Evolutionary conservation across 768 basidiomycete genomes (phyloP).

Genomic region (Gloeophyllum trabeum): DNA sequence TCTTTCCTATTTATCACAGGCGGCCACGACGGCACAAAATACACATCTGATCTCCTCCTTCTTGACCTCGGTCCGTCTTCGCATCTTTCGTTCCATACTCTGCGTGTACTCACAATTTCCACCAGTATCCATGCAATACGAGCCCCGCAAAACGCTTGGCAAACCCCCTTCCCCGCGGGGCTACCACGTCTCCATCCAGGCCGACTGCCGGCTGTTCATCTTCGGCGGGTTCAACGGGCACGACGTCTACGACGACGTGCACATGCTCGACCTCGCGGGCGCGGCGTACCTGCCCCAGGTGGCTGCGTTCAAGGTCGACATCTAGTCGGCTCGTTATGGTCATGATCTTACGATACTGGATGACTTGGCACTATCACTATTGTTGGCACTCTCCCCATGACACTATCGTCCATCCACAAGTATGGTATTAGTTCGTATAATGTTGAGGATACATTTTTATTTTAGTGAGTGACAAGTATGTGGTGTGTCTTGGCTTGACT

Average conservation of each 20-base stretch:
- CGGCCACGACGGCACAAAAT: slow-evolving; percentile 75
- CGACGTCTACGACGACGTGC: slow-evolving; percentile 76
- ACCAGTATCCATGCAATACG: slow-evolving; percentile 77
- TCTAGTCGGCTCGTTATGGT: too few species aligned
- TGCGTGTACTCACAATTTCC: background rate
- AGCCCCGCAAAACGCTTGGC: slow-evolving; percentile 57
- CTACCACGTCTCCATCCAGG: slow-evolving; percentile 74
- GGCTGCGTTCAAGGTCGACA: slow-evolving; percentile 28
- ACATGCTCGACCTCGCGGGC: slow-evolving; percentile 77
- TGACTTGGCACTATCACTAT: too few species aligned
- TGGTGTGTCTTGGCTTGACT: too few species aligned
- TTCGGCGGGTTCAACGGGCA: slow-evolving; percentile 86
- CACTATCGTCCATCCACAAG: too few species aligned
- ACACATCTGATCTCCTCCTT: slow-evolving; percentile 62
- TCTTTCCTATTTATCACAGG: slow-evolving; percentile 86
- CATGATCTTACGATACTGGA: too few species aligned
- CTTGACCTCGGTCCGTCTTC: slow-evolving; percentile 78
- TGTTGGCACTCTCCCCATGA: too few species aligned
- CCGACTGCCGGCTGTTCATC: slow-evolving; percentile 77
- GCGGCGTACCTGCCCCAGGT: slow-evolving; percentile 87
- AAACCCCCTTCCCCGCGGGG: slow-evolving; percentile 65
- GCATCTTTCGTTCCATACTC: background rate
- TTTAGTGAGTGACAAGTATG: too few species aligned
- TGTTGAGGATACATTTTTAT: too few species aligned
- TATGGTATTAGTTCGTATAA: too few species aligned